These are phyloP conservation scores for Hevea brasiliensis DNA, from an alignment of 345 rosid genomes.

Conservation along the genomic window DNA sequence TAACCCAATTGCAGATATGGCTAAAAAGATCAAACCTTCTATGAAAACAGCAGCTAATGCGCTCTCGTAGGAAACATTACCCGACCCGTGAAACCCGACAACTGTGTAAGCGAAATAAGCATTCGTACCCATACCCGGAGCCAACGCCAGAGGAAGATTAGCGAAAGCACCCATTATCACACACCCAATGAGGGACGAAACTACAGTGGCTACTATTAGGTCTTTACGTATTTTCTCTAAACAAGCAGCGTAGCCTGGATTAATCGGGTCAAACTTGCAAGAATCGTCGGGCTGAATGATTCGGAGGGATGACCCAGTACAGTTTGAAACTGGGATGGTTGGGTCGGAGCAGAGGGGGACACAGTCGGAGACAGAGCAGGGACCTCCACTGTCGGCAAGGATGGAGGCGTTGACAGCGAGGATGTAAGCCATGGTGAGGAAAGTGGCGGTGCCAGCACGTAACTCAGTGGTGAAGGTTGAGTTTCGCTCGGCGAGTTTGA, in stretches of 20 bases:
- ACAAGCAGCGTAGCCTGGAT: constrained; percentile 81
- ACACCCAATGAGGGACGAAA: constrained; percentile 77
- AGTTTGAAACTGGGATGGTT: constrained; percentile 45
- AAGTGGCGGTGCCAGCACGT: constrained; percentile 93
- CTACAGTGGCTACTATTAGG: constrained; percentile 89
- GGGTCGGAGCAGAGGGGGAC: constrained; percentile 75
- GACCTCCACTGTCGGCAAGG: constrained; percentile 86
- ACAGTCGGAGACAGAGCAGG: constrained; percentile 91
- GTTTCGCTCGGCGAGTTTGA: constrained; percentile 69
- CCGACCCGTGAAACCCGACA: constrained; percentile 96
- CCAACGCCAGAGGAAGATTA: constrained; percentile 80
- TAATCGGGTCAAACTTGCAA: constrained; percentile 87
- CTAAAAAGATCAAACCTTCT: constrained; percentile 72
- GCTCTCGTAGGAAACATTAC: constrained; percentile 64
- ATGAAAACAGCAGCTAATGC: constrained; percentile 81
- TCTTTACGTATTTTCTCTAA: constrained; percentile 66
- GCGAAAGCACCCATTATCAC: constrained; percentile 85
- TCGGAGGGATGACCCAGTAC: constrained; percentile 50
- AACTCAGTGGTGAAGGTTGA: constrained; percentile 93
- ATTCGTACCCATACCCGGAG: constrained; percentile 96
- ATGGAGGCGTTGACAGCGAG: constrained; percentile 97
- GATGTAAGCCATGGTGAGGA: constrained; percentile 97
- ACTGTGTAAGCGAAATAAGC: constrained; percentile 94
- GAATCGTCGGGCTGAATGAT: constrained; percentile 56
- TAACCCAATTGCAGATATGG: constrained; percentile 81